phyloP scores from a whole-genome alignment of 1,139 yeast genomes.

The Candida glucosophila region DNA sequence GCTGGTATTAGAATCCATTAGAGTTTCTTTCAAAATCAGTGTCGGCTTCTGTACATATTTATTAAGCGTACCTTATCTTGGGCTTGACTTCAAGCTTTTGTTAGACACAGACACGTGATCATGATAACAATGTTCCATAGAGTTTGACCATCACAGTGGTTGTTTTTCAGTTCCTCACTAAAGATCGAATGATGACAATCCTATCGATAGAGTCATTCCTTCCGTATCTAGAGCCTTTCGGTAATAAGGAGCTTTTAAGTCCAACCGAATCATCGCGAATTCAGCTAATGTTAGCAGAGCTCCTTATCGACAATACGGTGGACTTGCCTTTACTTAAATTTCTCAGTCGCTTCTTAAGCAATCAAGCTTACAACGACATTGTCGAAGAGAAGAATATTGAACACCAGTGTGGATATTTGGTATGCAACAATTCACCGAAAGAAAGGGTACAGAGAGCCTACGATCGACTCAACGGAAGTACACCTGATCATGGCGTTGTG shows the following conservation, averaged over 20 bases:
- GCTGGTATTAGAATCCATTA: no score
- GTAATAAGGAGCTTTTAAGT: slow-evolving; percentile 26
- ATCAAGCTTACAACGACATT: slow-evolving; percentile 61
- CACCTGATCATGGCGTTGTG: slow-evolving; percentile 10
- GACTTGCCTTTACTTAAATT: slow-evolving; percentile 54
- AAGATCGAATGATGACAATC: slow-evolving; percentile 21
- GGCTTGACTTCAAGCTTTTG: no score
- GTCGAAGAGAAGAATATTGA: slow-evolving; percentile 75
- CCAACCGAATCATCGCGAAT: slow-evolving; percentile 49
- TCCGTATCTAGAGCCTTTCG: slow-evolving; percentile 18
- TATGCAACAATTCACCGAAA: slow-evolving; percentile 50
- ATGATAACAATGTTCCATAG: no score
- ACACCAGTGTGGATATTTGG: slow-evolving; percentile 78
- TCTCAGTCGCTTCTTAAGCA: slow-evolving; percentile 63
- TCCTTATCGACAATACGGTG: slow-evolving; percentile 47
- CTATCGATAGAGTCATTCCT: slow-evolving; percentile 23
- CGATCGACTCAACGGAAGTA: slow-evolving; percentile 13
- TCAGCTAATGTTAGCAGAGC: slow-evolving; percentile 46
- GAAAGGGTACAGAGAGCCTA: slow-evolving; percentile 24
- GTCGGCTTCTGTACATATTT: no score
- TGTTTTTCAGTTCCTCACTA: no score
- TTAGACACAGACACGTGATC: no score
- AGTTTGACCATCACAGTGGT: no score
- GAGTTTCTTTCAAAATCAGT: no score
- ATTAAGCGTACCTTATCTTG: no score